A percentile compares a stretch with the other conserved stretches of the same genome.
Conservation (phyloP, 495 filamentous ascomycete genomes). For the Aspergillus asperescens region DNA sequence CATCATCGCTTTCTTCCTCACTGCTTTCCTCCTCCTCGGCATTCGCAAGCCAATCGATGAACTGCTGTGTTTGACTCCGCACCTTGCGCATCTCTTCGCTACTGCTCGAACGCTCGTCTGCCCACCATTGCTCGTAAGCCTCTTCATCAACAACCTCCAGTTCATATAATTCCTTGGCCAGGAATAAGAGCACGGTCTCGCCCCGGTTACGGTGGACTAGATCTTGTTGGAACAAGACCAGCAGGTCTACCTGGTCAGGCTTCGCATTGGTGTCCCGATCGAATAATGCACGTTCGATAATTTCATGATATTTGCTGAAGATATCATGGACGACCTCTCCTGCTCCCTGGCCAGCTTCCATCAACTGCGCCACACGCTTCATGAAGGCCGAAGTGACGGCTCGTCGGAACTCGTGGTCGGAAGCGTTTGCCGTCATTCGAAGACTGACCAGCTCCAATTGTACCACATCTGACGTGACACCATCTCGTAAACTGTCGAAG, state of each 20-base stretch:
- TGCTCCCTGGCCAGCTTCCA: conserved; percentile 53
- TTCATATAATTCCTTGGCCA: conserved; percentile 76
- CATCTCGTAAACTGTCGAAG: conserved; percentile 70
- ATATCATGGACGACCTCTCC: conserved; percentile 61
- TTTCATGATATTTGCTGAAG: conserved; percentile 49
- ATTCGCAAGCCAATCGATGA: conserved; percentile 82
- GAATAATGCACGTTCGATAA: conserved; percentile 55
- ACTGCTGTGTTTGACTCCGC: conserved; percentile 63
- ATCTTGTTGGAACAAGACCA: conserved; percentile 76
- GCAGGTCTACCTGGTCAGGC: conserved; percentile 76
- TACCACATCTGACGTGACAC: conserved; percentile 74
- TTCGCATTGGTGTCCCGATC: conserved; percentile 54
- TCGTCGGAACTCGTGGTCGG: conserved; percentile 77
- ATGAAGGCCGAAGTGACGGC: conserved; percentile 82
- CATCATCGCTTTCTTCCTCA: conserved; percentile 49
- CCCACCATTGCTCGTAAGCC: conserved; percentile 85
- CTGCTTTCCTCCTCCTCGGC: conserved; percentile 74
- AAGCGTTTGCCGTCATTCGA: conserved; percentile 82
- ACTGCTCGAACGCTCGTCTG: conserved; percentile 56
- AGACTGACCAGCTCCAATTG: conserved; percentile 86
- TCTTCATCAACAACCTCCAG: conserved; percentile 86
- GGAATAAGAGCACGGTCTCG: conserved; percentile 64
- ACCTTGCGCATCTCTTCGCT: conserved; percentile 64
- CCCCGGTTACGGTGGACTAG: conserved; percentile 54
- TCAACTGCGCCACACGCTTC: conserved; percentile 69